Base-by-base conservation (phyloP, 2,329 filamentous ascomycete species). In the Lasiodiplodia sp. region DNA sequence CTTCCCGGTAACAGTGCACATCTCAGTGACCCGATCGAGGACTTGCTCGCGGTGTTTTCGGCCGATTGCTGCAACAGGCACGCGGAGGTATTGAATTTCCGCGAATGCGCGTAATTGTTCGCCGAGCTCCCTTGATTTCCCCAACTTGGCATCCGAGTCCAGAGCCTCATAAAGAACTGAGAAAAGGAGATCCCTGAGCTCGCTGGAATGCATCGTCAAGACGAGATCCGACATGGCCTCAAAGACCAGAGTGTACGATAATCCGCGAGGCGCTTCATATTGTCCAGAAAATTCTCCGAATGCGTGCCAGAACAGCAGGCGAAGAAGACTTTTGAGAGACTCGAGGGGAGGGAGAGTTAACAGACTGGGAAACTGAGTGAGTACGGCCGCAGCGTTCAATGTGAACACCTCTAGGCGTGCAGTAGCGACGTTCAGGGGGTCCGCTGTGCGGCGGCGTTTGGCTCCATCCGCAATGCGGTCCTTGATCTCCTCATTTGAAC, bases 31-130 rank as follows among this genome's bases (percentile, higher is more conserved):
- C 25, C 72, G 73, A 60, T 80, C 73, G 16, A 81, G 49, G 12
- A 77, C 69, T 31, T 72, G 71, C 68, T 79, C 77, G 66, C 79
- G 73, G 49, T 73, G 74, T 56, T 77, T 75, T 16, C 79, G 72
- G 2, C 74, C 71, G 6, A 80, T 68, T 1, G 75, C 73, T 14
- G 71, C 64, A 12, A 76, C 72, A 6, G 70, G 72, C 5, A 77
- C 69, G 18, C 75, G 71, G 2, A 76, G 68, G 31, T 77, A 71
- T 10, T 70, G 8, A 71, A 72, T n/a, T 62, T 71, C 21, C 72
- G 64, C 25, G 70, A 72, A 57, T 71, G 66, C 28, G n/a, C 40
- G 25, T 69, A 70, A 14, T 72, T 62, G 40, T 38, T 66, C 31
- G 25, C 53, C 25, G 10, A 63, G 21, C 52, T 58, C 64, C 21